Evolutionary conservation across 108 stramenopile genomes (phyloP), one percentile per base, ranked within the genome.

Genomic region (Bacterosira constricta): DNA sequence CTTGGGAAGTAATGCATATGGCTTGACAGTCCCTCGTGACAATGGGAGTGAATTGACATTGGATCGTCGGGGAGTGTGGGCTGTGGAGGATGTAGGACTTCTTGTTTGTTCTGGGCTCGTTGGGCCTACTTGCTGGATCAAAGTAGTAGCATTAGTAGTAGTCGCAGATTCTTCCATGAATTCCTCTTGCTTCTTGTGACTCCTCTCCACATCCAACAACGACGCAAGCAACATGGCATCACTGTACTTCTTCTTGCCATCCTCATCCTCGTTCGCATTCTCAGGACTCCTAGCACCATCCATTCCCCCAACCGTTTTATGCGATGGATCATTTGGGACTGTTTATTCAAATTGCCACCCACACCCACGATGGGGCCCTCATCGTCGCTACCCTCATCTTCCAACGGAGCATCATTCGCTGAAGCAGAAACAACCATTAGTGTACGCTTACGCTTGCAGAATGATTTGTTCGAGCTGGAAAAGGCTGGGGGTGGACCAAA

Each of bases 191-290:
- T 21, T 61, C 59, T 44, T 44, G 59, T 31, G 59, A 46, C 34
- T 63, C 12, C 37, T 54, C 30, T 44, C 62, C 7, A 63, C 76
- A 41, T 77, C 68, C 23, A 62, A 69, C 17, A 77, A 17, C 15
- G 66, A 68, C 0, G 78, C 78, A 32, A 79, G 41, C 15, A 79
- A 37, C 44, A 79, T 58, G 1, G 78, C 78, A 61, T 79, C 78
- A 29, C 30, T 29, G 50, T 79, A 79, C 18, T 18, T 47, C 35
- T 62, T 69, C 21, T 69, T 38, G 49, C 53, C 59, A 4, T 52
- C 55, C 30, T 36, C 66, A 18, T 56, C 42, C 27, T 70, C 29
- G 11, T 39, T 41, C 7, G 37, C 21, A 35, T 39, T 65, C 23
- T 31, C 58, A 34, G n/a, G 15, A 57, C 32, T 35, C 20, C 26